Percentiles rank a stretch among this genome's conserved stretches.
Conservation (phyloP, 768 basidiomycete species). For the Lactifluus rugatus region DNA sequence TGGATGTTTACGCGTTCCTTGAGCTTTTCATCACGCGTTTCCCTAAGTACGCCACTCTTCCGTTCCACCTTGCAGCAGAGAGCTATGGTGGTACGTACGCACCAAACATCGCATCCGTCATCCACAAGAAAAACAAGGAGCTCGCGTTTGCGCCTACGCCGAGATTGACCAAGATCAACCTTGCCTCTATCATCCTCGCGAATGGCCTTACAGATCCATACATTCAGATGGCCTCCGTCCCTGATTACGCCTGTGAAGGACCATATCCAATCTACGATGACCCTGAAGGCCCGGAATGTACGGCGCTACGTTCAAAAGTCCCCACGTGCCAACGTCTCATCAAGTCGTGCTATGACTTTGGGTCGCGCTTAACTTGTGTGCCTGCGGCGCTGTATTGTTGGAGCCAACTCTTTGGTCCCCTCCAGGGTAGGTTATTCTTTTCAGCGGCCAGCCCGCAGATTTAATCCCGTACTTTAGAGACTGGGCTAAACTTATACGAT, state of each 20-base stretch:
- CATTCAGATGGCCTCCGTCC: slow-evolving; percentile 68
- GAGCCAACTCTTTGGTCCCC: slow-evolving; percentile 56
- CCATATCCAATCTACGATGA: slow-evolving; percentile 74
- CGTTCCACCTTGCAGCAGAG: slow-evolving; percentile 77
- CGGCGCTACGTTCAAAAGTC: slow-evolving; percentile 36
- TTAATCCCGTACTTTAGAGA: slow-evolving; percentile 32
- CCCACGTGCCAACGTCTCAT: slow-evolving; percentile 46
- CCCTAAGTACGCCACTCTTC: slow-evolving; percentile 55
- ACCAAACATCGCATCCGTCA: slow-evolving; percentile 77
- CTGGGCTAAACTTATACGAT: slow-evolving; percentile 86
- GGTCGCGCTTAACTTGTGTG: slow-evolving; percentile 37
- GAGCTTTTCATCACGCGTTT: slow-evolving; percentile 72
- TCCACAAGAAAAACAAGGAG: slow-evolving; percentile 68
- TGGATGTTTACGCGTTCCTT: slow-evolving; percentile 83
- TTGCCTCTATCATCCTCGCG: slow-evolving; percentile 75
- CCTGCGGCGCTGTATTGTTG: slow-evolving; percentile 74
- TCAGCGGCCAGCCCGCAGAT: not conserved
- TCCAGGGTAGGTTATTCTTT: slow-evolving; percentile 46
- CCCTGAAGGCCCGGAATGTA: slow-evolving; percentile 37
- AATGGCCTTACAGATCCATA: slow-evolving; percentile 83
- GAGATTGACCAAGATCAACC: slow-evolving; percentile 61
- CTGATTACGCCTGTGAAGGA: slow-evolving; percentile 76
- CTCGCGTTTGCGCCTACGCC: slow-evolving; percentile 36
- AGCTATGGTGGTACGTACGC: slow-evolving; percentile 68
- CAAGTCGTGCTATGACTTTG: slow-evolving; percentile 38